Evolutionary conservation across 805 yeast genomes (phyloP).

Genomic region (Starmerella stellata): DNA sequence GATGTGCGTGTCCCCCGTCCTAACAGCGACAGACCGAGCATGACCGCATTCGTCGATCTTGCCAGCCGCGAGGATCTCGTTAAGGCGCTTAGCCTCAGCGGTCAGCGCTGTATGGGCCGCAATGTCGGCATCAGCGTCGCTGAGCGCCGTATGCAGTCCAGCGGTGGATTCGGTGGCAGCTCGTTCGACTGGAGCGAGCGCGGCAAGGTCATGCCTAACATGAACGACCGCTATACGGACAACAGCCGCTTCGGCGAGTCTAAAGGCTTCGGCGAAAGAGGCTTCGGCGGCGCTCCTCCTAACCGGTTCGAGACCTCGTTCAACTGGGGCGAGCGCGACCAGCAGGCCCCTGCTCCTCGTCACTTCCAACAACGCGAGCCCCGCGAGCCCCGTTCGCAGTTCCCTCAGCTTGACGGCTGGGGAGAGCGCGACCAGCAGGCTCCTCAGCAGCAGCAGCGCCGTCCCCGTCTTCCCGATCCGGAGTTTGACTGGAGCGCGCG

Average conservation of each 20-base stretch:
- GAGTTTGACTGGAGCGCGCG: neutral
- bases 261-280: too few relatives aligned
- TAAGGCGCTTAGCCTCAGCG: constrained; percentile 54
- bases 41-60: constrained; percentile 79
- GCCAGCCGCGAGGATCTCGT: constrained; percentile 63
- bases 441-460: neutral
- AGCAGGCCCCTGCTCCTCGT: constrained; percentile 8
- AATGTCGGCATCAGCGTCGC: constrained; percentile 54
- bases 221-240: constrained; percentile 10
- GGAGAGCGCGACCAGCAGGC: neutral
- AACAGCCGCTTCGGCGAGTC: constrained; percentile 6
- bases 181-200: constrained; percentile 17
- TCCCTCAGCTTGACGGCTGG: neutral
- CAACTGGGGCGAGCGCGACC: constrained; percentile 25
- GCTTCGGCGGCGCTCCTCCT: constrained; percentile 5
- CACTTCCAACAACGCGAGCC: constrained; percentile 1
- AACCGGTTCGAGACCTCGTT: constrained; percentile 25
- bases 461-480: neutral
- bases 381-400: neutral
- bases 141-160: constrained; percentile 39
- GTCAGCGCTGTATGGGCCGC: constrained; percentile 56
- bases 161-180: constrained; percentile 25
- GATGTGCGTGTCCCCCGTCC: constrained; percentile 57
- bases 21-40: constrained; percentile 53
- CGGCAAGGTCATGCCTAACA: constrained; percentile 15